A percentile compares a stretch with the other conserved stretches of the same genome.
Evolutionary conservation across 495 filamentous ascomycete genomes (phyloP).

Genomic region (Cercophora scortea): DNA sequence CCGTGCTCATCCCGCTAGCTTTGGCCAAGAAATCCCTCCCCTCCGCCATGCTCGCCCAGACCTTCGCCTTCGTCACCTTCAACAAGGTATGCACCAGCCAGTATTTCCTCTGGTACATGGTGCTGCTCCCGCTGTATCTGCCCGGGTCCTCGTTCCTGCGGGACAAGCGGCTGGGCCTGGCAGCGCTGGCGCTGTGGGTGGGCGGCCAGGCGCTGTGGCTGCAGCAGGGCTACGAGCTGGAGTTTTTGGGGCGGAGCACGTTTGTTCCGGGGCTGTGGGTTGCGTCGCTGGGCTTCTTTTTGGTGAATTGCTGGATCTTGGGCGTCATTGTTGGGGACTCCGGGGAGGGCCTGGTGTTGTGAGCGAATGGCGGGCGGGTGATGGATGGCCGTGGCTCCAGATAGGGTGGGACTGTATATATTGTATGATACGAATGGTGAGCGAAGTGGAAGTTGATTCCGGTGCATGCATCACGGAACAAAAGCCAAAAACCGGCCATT

Average conservation of each 20-base stretch:
- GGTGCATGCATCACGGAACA: no score
- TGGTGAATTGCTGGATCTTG: slow-evolving; percentile 79
- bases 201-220: slow-evolving; percentile 71
- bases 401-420: no score
- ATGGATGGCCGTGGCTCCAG: no score
- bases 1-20: slow-evolving; percentile 65
- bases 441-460: no score
- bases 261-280: slow-evolving; percentile 80
- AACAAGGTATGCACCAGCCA: slow-evolving; percentile 99
- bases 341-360: background rate
- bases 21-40: slow-evolving; percentile 79
- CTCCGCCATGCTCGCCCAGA: slow-evolving; percentile 93
- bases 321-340: slow-evolving; percentile 66
- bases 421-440: no score
- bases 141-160: slow-evolving; percentile 65
- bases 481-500: no score
- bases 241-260: slow-evolving; percentile 79
- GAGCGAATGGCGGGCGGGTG: no score
- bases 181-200: slow-evolving; percentile 64
- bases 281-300: slow-evolving; percentile 69
- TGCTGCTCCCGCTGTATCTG: slow-evolving; percentile 87
- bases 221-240: slow-evolving; percentile 78
- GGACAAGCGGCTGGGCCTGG: slow-evolving; percentile 49
- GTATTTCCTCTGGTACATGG: slow-evolving; percentile 98
- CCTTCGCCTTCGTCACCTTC: slow-evolving; percentile 92